phyloP scores from a whole-genome alignment of 2,329 filamentous ascomycete species.

The Aspergillus intermedius region DNA sequence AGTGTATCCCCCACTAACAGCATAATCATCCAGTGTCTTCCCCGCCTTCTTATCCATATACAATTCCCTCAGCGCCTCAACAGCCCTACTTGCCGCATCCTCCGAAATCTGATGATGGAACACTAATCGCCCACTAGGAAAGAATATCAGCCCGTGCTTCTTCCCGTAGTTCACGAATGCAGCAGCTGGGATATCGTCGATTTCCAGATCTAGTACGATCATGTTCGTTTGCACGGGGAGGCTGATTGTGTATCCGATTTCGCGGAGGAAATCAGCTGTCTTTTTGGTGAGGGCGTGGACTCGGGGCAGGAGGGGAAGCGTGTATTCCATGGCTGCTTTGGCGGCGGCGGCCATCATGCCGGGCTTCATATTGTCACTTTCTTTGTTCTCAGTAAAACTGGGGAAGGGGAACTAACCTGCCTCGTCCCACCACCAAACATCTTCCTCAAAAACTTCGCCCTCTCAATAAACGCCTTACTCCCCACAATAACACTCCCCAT shows the following conservation, averaged over 20 bases:
- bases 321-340: slow-evolving; percentile 14
- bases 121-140: slow-evolving; percentile 17
- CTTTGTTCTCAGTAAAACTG: neutral
- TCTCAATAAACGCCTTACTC: slow-evolving; percentile 19
- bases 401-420: slow-evolving; percentile 12
- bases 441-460: slow-evolving; percentile 25
- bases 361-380: slow-evolving; percentile 10
- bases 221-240: slow-evolving; percentile 24
- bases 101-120: slow-evolving; percentile 23
- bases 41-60: slow-evolving; percentile 7
- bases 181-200: slow-evolving; percentile 12
- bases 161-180: slow-evolving; percentile 16
- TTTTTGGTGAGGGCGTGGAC: slow-evolving; percentile 17
- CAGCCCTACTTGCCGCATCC: slow-evolving; percentile 13
- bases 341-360: slow-evolving; percentile 26
- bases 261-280: slow-evolving; percentile 13
- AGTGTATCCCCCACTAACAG: slow-evolving; percentile 1
- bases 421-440: slow-evolving; percentile 28
- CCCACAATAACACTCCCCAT: slow-evolving; percentile 28
- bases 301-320: slow-evolving; percentile 15
- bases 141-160: slow-evolving; percentile 14
- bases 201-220: slow-evolving; percentile 19
- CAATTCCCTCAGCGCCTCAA: slow-evolving; percentile 14
- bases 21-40: neutral
- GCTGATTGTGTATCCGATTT: slow-evolving; percentile 15